Evolutionary conservation across 805 yeast genomes (phyloP), one percentile per base, ranked within the genome.

Genomic region (Cyberlindnera petersonii): DNA sequence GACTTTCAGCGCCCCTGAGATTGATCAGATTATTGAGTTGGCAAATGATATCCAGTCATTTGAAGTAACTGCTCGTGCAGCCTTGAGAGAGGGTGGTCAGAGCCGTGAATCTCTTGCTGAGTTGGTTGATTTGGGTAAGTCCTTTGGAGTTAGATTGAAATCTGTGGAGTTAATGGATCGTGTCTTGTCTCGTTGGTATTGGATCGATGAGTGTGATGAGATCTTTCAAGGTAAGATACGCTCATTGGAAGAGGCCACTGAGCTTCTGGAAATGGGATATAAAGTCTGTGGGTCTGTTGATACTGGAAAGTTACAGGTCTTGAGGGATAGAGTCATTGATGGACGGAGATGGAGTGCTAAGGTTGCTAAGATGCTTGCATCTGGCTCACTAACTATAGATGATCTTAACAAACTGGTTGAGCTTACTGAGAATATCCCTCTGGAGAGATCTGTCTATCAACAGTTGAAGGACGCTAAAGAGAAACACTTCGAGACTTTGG

Each of bases 131-230:
- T 56, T 76, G 26, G 91, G 89, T 2, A 65, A 68, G 40, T 68
- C 79, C 3, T 74, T 81, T 52, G 84, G 84, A 4, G 57, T 84
- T 26, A 68, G 65, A 6, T 55, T 83, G 13, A 72, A 76, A 3
- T 70, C 80, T 5, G 54, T 66, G 10, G 67, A 66, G 18, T 40
- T 63, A 15, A 56, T 74, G 33, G 68, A 65, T 33, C 57, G 61
- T 23, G 52, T 71, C 4, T 57, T 66, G 9, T 48, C 60, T 22
- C 62, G 70, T 42, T 49, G 60, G 31, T 49, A 49, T 15, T 74
- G 79, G 77, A 24, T 66, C 17, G 59, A 60, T 3, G 50, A 41
- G 9, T 60, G 49, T 14, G 50, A 47, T 9, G 52, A 40, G 5
- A 31, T 54, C 15, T 27, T 48, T 15, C 42, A 49, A 17, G 45